These are phyloP conservation scores for Aeschynomene evenia DNA, from an alignment of 306 rosid species.

Conservation along the genomic window DNA sequence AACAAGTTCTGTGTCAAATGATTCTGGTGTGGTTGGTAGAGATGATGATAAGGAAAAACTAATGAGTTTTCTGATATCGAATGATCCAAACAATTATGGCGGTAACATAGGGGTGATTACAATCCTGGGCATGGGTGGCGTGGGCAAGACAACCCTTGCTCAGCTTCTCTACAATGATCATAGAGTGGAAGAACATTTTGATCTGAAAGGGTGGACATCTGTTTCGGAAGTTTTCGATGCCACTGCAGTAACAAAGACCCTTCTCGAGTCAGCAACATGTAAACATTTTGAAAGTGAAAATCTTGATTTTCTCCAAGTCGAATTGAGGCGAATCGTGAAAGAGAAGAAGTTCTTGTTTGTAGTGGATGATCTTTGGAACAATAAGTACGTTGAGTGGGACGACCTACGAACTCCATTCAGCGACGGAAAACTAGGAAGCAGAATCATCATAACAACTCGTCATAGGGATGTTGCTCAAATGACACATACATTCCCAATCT, in stretches of 20 bases:
- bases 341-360: slow-evolving; percentile 40
- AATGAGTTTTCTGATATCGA: background rate
- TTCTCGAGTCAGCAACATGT: slow-evolving; percentile 25
- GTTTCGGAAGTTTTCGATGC: slow-evolving; percentile 39
- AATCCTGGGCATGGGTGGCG: slow-evolving; percentile 25
- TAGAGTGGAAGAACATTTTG: slow-evolving; percentile 14
- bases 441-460: slow-evolving; percentile 38
- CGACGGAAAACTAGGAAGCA: slow-evolving; percentile 37
- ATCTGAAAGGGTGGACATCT: slow-evolving; percentile 21
- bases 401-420: slow-evolving; percentile 19
- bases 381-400: slow-evolving; percentile 43
- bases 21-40: slow-evolving; percentile 35
- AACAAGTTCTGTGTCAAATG: slow-evolving; percentile 44
- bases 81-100: background rate
- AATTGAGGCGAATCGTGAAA: slow-evolving; percentile 29
- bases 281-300: slow-evolving; percentile 19
- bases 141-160: slow-evolving; percentile 43
- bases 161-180: slow-evolving; percentile 20
- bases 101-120: slow-evolving; percentile 3
- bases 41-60: slow-evolving; percentile 32
- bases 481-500: slow-evolving; percentile 37
- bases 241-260: slow-evolving; percentile 35
- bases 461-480: slow-evolving; percentile 33
- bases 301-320: slow-evolving; percentile 40
- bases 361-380: slow-evolving; percentile 48